These are phyloP conservation scores for Gracilaria caudata DNA, from an alignment of 23 red algal genomes.

Conservation along the genomic window DNA sequence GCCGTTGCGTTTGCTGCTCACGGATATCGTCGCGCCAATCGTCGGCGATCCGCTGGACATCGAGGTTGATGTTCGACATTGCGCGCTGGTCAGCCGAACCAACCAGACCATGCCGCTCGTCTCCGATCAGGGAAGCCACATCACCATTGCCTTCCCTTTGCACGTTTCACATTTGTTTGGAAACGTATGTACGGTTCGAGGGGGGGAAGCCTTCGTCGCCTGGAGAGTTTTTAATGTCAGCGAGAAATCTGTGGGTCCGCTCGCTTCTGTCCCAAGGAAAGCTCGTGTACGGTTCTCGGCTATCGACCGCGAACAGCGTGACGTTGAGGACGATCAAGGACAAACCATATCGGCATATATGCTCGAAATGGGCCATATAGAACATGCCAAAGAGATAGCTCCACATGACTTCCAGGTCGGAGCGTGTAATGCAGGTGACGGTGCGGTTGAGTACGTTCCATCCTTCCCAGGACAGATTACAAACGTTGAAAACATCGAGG, in stretches of 20 bases:
- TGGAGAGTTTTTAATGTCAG: slow-evolving; percentile 5
- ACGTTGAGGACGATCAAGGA: background rate
- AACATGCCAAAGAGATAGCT: background rate
- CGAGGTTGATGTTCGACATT: background rate
- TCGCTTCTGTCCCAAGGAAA: background rate
- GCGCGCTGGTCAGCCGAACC: background rate
- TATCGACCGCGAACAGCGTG: background rate
- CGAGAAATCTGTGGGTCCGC: background rate
- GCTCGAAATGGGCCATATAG: background rate
- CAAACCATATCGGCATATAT: background rate
- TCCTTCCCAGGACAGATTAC: background rate
- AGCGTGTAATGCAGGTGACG: background rate
- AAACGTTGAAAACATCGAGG: background rate
- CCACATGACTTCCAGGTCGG: background rate
- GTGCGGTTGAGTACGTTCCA: background rate
- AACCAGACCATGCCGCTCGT: background rate
- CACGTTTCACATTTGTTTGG: background rate
- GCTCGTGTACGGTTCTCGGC: background rate
- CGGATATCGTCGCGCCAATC: background rate
- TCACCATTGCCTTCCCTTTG: background rate
- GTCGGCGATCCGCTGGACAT: slow-evolving; percentile 1
- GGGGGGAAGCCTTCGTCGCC: background rate
- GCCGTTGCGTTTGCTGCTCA: background rate
- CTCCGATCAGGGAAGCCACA: background rate
- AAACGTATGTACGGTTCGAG: background rate